Evolutionary conservation across 768 basidiomycete genomes (phyloP), one percentile per base, ranked within the genome.

Genomic region (Pleurotus citrinopileatus): DNA sequence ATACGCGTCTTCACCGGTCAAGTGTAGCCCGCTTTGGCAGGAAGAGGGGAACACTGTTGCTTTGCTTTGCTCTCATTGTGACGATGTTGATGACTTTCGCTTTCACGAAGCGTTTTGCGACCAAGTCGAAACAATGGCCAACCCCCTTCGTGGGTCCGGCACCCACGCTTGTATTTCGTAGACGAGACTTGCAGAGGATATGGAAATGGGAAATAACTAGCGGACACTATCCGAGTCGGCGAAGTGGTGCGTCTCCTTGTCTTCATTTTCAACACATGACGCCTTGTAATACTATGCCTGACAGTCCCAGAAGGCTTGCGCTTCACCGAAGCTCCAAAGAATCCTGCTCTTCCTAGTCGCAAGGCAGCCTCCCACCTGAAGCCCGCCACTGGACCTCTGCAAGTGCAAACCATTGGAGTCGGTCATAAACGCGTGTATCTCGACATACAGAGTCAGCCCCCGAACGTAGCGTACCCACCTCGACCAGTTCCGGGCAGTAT

Each of bases 131-230:
- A 60, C 77, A 79, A 54, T 89, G 86, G 86, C 77, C 84, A 10
- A 70, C 78, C 32, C 74, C 78, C 15, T 77, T 82, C 43, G 68
- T 73, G 15, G 76, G 76, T 36, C 83, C 87, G 42, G 75, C 83
- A 13, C 74, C 87, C 22, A 91, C 91, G 7, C 77, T 94, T 25
- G 82, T 94, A 29, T 93, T 81, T 63, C 75, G 76, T 54, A 77
- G 86, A 44, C 83, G 89, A 54, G 94, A 98, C 63, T 66, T 97
- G 37, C 90, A 89, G 63, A 79, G 87, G 54, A 91, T 99, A 68
- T 98, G 95, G 95, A 77, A 86, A 56, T 98, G 94, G 94, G 96
- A 99, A 71, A 80, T 98, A 54, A 74, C 83, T 27, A 91, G 91
- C 58, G 97, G 97, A 1, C 94, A 97, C 71, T 94, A 94, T 74